Evolutionary conservation across 805 yeast species (phyloP), one percentile per base, ranked within the genome.

Genomic region (Brettanomyces bruxellensis): DNA sequence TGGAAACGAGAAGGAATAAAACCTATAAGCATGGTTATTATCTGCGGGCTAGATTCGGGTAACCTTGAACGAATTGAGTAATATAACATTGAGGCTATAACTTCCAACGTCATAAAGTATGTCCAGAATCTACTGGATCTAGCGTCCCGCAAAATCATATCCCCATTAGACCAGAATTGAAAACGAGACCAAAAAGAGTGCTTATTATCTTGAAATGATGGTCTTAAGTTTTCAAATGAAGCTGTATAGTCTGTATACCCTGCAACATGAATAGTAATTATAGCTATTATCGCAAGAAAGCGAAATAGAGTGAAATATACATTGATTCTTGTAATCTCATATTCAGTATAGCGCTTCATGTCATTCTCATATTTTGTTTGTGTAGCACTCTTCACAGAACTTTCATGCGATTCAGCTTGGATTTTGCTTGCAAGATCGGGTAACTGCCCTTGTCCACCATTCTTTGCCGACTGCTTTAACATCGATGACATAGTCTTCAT

Each of bases 401-500:
- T 32, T 3, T 25, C 34, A 5, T 22, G 12, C 8, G 43, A 12
- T 34, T 32, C 40, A 9, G 30, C 25, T 12, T 42, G 22, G 7
- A 35, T 6, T 8, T 35, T 6, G 23, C 23, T 35, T n/a, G 38
- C 38, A 47, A 41, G 38, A 32, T 13, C 13, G n/a, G 39, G 23
- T 40, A 34, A 18, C 25, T 6, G 23, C 4, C 14, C 43, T 9
- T 28, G 25, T 23, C 36, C 38, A 25, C 43, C 47, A 34, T 34
- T 41, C 9, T 25, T 32, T 6, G 39, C 43, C 37, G 41, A 35
- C 25, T 51, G 46, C 30, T 51, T 45, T 22, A 61, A 40, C 14
- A 60, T 43, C 3, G 62, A 53, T 1, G 60, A 52, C 58, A 61
- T 52, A 3, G 57, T 54, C 28, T 58, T 59, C 62, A 61, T 58